Percentiles rank a stretch among this genome's conserved stretches.
These are phyloP conservation scores for Chlorophyllum brunneum DNA, from an alignment of 768 basidiomycete genomes.

Conservation along the genomic window DNA sequence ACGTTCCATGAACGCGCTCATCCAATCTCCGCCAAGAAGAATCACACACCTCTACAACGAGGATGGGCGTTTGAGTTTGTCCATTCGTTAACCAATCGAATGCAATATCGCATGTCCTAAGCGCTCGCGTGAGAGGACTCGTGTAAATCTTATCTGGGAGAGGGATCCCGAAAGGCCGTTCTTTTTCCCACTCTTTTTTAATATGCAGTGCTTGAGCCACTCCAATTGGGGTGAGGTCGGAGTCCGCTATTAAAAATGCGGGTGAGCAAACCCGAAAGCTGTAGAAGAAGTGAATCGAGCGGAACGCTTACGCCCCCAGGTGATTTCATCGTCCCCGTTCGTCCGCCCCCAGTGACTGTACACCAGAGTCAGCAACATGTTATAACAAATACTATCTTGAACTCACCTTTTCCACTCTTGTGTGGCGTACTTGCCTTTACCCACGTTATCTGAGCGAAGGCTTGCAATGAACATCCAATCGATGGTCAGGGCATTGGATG, in stretches of 20 bases:
- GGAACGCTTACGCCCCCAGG: conserved; percentile 66
- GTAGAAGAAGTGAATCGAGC: no score
- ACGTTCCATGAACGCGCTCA: neutral
- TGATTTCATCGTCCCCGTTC: conserved; percentile 59
- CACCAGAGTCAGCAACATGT: neutral
- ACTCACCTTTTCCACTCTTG: conserved; percentile 53
- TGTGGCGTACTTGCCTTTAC: conserved; percentile 51
- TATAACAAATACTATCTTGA: neutral
- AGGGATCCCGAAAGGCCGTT: conserved; percentile 40
- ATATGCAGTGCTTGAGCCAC: conserved; percentile 49
- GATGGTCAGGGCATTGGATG: conserved; percentile 10
- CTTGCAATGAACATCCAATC: neutral
- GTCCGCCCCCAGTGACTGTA: conserved; percentile 61
- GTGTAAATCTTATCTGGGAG: conserved; percentile 54
- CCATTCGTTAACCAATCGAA: conserved; percentile 36
- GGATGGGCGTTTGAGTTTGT: conserved; percentile 24
- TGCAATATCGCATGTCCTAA: conserved; percentile 51
- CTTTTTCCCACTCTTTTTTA: conserved; percentile 43
- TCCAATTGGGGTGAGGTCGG: conserved; percentile 57
- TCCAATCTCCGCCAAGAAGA: neutral
- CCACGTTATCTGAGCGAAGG: conserved; percentile 57
- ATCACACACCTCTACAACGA: conserved; percentile 52
- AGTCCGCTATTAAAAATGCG: conserved; percentile 48
- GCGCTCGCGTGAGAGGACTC: conserved; percentile 62
- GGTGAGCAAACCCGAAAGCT: neutral